phyloP scores from a whole-genome alignment of 306 rosid genomes.

The Cicer pinnatifidum region DNA sequence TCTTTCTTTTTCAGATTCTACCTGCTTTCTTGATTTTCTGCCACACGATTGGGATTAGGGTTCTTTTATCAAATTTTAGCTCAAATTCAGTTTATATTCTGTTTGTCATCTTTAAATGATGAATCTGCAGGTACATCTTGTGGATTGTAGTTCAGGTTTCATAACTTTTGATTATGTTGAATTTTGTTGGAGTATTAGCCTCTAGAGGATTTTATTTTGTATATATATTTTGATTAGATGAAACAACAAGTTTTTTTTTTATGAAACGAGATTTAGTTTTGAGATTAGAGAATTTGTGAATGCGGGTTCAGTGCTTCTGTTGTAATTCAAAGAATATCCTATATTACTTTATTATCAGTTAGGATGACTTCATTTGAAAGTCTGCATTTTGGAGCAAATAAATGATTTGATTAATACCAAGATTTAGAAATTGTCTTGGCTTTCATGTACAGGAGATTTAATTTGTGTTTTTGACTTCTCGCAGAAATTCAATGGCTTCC shows the following conservation, averaged over 20 bases:
- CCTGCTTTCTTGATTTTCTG: not conserved
- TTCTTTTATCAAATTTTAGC: conserved; percentile 3
- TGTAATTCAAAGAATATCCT: not conserved
- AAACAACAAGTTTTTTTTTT: too few relatives aligned
- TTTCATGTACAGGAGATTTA: not conserved
- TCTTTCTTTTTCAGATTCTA: not conserved
- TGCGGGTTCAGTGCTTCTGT: not conserved
- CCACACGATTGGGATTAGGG: not conserved
- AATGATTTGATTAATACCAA: not conserved
- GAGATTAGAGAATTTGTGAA: not conserved
- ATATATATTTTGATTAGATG: too few relatives aligned
- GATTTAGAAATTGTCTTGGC: not conserved
- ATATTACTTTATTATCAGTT: not conserved
- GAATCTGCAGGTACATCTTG: conserved; percentile 1
- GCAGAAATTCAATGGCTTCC: conserved; percentile 92
- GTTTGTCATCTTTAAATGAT: not conserved
- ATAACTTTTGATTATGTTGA: not conserved
- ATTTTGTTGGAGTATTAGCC: not conserved
- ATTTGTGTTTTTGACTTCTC: conserved; percentile 43
- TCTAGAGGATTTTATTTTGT: not conserved
- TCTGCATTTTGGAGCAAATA: conserved; percentile 12
- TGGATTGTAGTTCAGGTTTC: conserved; percentile 19
- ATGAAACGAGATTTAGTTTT: too few relatives aligned
- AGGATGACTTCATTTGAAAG: not conserved
- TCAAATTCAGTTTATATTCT: not conserved